Evolutionary conservation across 306 rosid species (phyloP).

Genomic region (Delonix regia): DNA sequence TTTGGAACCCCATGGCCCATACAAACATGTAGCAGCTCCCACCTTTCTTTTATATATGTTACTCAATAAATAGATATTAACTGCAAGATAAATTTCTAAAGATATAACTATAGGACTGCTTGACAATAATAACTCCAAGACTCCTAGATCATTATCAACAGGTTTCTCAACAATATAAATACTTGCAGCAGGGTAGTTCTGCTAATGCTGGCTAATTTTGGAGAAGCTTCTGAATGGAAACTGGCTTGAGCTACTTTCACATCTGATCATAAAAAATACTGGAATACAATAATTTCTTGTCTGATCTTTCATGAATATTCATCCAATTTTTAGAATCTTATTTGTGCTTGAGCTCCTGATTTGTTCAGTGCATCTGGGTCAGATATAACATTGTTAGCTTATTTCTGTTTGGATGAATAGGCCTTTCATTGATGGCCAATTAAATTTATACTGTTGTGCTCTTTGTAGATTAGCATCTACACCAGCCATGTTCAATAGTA

Average conservation of each 20-base stretch:
- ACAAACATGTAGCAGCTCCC: not conserved
- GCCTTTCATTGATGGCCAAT: conserved; percentile 20
- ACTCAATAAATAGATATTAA: not conserved
- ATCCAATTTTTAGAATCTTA: too few relatives aligned
- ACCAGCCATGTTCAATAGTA: conserved; percentile 96
- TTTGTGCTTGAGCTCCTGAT: not conserved
- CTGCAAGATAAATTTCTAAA: not conserved
- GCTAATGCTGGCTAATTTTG: not conserved
- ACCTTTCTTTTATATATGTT: not conserved
- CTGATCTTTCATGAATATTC: conserved; percentile 18
- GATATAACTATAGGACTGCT: not conserved
- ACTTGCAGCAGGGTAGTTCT: not conserved
- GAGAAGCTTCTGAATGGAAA: not conserved
- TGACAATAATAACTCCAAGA: not conserved
- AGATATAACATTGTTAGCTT: conserved; percentile 5
- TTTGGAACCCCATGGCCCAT: not conserved
- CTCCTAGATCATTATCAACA: not conserved
- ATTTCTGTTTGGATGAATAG: conserved; percentile 27
- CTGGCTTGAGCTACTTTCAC: not conserved
- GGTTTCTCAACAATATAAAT: not conserved
- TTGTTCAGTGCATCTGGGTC: not conserved
- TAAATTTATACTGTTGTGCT: conserved; percentile 32
- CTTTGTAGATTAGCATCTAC: conserved; percentile 85
- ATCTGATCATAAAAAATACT: conserved; percentile 12
- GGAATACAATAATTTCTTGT: not conserved